A percentile compares a stretch with the other conserved stretches of the same genome.
phyloP scores from a whole-genome alignment of 345 rosid genomes.

The Gossypium australe region DNA sequence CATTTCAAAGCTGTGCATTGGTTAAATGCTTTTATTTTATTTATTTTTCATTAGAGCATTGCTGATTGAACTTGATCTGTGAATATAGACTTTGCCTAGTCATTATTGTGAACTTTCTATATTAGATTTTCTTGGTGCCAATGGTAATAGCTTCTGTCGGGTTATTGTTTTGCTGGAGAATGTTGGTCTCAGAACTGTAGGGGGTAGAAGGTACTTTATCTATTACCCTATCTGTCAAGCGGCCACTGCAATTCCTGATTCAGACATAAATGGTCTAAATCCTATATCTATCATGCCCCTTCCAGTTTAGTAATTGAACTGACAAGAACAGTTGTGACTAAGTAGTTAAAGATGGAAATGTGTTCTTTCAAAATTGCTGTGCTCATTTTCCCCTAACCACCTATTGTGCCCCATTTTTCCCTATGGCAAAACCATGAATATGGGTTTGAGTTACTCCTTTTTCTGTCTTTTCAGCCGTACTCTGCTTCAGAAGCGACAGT shows the following conservation, averaged over 20 bases:
- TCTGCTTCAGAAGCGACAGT: constrained; percentile 83
- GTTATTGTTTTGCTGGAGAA: neutral
- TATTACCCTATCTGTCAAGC: neutral
- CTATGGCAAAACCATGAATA: neutral
- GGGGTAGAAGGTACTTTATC: neutral
- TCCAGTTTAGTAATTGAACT: neutral
- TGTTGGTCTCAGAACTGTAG: neutral
- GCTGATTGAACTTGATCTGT: neutral
- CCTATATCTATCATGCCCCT: neutral
- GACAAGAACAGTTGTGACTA: neutral
- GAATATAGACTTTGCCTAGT: neutral
- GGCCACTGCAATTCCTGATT: neutral
- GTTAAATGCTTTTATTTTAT: neutral
- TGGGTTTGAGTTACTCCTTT: constrained; percentile 19
- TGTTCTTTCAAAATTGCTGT: neutral
- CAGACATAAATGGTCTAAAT: neutral
- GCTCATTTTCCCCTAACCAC: neutral
- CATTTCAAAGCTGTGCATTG: neutral
- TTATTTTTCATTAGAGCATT: neutral
- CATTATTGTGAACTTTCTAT: neutral
- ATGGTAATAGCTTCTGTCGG: neutral
- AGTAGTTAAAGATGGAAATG: neutral
- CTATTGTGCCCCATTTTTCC: neutral
- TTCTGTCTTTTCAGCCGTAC: constrained; percentile 52
- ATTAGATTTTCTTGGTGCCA: neutral